Conservation (phyloP, 148 eudicot species). For the Nepenthes mirabilis region DNA sequence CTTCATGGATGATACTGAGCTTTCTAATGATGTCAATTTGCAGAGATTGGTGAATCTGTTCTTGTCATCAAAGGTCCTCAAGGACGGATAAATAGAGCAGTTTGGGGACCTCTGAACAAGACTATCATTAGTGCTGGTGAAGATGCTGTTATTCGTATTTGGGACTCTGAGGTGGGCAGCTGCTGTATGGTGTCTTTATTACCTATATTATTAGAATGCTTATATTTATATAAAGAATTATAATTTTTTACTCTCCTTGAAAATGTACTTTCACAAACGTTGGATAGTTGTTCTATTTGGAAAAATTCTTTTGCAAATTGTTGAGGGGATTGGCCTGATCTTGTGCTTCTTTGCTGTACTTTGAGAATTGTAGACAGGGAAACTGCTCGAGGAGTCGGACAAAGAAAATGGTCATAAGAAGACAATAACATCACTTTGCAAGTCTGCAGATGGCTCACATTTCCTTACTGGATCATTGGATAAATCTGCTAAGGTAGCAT, state of each 20-base stretch:
- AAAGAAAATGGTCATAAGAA: slow-evolving; percentile 63
- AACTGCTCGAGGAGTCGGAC: slow-evolving; percentile 57
- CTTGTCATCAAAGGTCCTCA: slow-evolving; percentile 64
- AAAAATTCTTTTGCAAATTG: background rate
- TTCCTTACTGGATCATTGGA: slow-evolving; percentile 84
- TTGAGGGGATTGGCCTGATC: background rate
- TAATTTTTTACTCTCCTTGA: background rate
- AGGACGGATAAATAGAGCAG: slow-evolving; percentile 93
- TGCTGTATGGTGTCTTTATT: background rate
- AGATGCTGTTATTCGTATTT: slow-evolving; percentile 74
- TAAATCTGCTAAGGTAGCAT: slow-evolving; percentile 77
- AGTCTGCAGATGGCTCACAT: slow-evolving; percentile 76
- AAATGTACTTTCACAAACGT: too few species aligned
- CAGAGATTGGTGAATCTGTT: slow-evolving; percentile 65
- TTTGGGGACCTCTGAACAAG: slow-evolving; percentile 91
- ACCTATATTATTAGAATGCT: background rate
- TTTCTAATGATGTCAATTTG: slow-evolving; percentile 7
- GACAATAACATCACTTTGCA: slow-evolving; percentile 60
- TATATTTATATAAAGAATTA: background rate
- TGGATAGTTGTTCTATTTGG: background rate
- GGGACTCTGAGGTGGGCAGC: slow-evolving; percentile 76
- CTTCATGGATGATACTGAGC: background rate
- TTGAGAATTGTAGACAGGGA: slow-evolving; percentile 52
- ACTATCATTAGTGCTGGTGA: slow-evolving; percentile 88
- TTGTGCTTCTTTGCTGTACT: background rate